Base-by-base conservation (phyloP, 805 yeast genomes). In the Ogataea ramenticola region DNA sequence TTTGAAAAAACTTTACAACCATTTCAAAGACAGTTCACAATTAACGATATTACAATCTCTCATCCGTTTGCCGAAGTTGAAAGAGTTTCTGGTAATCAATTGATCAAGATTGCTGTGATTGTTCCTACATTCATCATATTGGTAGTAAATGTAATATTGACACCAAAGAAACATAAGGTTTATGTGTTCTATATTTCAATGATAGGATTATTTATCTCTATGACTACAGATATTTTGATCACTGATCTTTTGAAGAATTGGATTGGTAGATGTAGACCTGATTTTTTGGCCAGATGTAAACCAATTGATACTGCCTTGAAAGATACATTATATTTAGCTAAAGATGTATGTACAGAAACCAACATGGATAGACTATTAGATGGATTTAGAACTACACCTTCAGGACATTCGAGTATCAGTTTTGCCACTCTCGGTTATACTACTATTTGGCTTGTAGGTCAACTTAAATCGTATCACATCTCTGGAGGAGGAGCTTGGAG, bases 201-300 rank as follows among this genome's bases (percentile, higher is more conserved):
- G 0, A 50, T 90, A 21, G 96, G 96, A 1, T 68, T 86, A 22
- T 59, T 67, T 10, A 62, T 86, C 1, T 71, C 89, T 0, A 67
- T 84, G 45, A 70, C 78, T 17, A 63, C 80, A 14, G 78, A 86
- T 26, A 71, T 79, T 36, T 66, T 82, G 26, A 55, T 84, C 42
- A 86, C 96, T 3, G 87, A 87, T 55, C 67, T 81, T 15, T 59
- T 87, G 47, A 91, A 91, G 66, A 80, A 83, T 57, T 79, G 86
- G 79, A 77, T 91, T 44, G 97, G 96, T 4, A 75, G 96, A 57
- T 86, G 83, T 48, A 72, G 99, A 47, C 99, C 99, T 0, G 99
- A 91, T 63, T 86, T 90, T 58, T 64, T 91, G 42, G 86, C 89
- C 6, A 74, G 98, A 52, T 91, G 98, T 61, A 58, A 72, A 19